A percentile compares a stretch with the other conserved stretches of the same genome.
Conservation (phyloP, 2,329 filamentous ascomycete species). For the Penicillium sp. region DNA sequence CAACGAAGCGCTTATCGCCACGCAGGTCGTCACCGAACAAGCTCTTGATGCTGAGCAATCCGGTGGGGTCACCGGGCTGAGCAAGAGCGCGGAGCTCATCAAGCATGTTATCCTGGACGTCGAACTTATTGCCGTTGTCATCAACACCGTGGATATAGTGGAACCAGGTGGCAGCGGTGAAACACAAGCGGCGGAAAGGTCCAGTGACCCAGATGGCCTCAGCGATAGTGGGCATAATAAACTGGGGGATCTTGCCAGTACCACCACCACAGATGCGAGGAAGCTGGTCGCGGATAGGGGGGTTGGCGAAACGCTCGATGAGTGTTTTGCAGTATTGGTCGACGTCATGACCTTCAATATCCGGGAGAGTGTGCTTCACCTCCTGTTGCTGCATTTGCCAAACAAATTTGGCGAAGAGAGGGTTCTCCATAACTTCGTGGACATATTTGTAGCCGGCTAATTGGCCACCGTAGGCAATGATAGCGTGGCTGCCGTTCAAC, state of each 20-base stretch:
- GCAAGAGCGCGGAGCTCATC: conserved; percentile 54
- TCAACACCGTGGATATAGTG: conserved; percentile 55
- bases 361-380: conserved; percentile 57
- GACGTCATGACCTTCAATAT: conserved; percentile 56
- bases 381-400: conserved; percentile 62
- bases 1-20: conserved; percentile 52
- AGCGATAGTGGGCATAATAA: conserved; percentile 45
- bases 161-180: conserved; percentile 57
- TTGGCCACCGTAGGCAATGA: conserved; percentile 57
- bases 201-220: conserved; percentile 42
- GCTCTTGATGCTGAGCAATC: conserved; percentile 51
- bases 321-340: conserved; percentile 59
- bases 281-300: conserved; percentile 60
- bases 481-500: conserved; percentile 59
- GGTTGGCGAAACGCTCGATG: conserved; percentile 61
- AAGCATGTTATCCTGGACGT: conserved; percentile 53
- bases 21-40: conserved; percentile 60
- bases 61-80: conserved; percentile 47
- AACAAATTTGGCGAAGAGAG: conserved; percentile 52
- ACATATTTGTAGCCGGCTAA: conserved; percentile 60
- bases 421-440: conserved; percentile 59
- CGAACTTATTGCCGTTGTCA: conserved; percentile 49
- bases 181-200: conserved; percentile 43
- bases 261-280: conserved; percentile 57
- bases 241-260: conserved; percentile 59